Conservation (phyloP, 345 rosid species). For the Eucalyptus leucophloia region DNA sequence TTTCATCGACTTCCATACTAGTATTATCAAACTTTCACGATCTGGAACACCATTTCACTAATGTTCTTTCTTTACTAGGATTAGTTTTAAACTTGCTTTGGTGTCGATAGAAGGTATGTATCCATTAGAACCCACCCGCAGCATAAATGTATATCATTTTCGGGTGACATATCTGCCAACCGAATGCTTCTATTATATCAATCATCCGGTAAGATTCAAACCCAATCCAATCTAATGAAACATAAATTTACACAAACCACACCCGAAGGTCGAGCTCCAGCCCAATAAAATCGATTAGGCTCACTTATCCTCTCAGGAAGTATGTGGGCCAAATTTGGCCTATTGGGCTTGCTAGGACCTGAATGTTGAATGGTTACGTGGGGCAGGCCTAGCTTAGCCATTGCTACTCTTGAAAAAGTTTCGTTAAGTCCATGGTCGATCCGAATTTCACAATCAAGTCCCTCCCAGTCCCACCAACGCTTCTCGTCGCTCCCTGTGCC, state of each 20-base stretch:
- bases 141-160: neutral
- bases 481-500: neutral
- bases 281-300: neutral
- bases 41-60: rapidly evolving
- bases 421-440: neutral
- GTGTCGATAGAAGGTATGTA: neutral
- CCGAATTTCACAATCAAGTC: neutral
- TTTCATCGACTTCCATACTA: neutral
- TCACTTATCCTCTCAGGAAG: neutral
- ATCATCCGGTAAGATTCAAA: neutral
- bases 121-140: neutral
- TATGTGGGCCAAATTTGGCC: neutral
- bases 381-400: neutral
- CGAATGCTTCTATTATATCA: neutral
- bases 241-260: neutral
- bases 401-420: neutral
- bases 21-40: neutral
- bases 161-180: neutral
- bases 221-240: neutral
- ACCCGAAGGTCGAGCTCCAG: neutral
- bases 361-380: neutral
- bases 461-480: neutral
- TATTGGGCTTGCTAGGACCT: neutral
- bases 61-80: neutral
- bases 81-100: neutral